Conservation (phyloP, 306 rosid genomes). For the Quillaja saponaria region DNA sequence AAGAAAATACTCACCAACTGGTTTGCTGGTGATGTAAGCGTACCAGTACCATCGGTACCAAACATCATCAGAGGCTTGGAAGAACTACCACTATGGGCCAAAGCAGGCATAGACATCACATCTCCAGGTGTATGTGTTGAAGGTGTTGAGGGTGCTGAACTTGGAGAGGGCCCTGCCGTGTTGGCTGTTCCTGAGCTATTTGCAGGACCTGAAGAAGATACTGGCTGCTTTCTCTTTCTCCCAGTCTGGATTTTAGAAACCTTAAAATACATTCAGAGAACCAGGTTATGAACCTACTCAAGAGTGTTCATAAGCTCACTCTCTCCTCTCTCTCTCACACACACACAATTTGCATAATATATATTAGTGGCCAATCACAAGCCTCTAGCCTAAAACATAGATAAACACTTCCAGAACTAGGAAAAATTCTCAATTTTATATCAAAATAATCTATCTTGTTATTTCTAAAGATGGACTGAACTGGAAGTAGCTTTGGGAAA, state of each 20-base stretch:
- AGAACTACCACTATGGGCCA: constrained; percentile 83
- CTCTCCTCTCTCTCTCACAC: too few relatives aligned
- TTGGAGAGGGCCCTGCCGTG: constrained; percentile 95
- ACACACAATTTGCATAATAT: too few relatives aligned
- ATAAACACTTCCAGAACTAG: too few relatives aligned
- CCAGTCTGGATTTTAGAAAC: constrained; percentile 92
- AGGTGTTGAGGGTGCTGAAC: constrained; percentile 99
- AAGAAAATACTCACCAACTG: constrained; percentile 75
- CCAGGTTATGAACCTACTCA: constrained; percentile 41
- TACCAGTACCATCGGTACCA: constrained; percentile 74
- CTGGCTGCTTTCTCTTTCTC: constrained; percentile 97
- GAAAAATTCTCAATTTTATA: too few relatives aligned
- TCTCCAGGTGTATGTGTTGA: constrained; percentile 99
- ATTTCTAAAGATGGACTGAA: too few relatives aligned
- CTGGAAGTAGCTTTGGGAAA: too few relatives aligned
- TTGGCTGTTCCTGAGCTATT: constrained; percentile 98
- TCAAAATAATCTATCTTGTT: too few relatives aligned
- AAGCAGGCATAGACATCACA: constrained; percentile 90
- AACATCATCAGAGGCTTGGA: constrained; percentile 92
- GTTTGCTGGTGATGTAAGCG: constrained; percentile 89
- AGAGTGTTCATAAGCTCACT: constrained; percentile 2
- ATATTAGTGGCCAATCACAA: too few relatives aligned
- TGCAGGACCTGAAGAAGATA: constrained; percentile 98
- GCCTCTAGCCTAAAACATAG: too few relatives aligned
- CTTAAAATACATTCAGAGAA: constrained; percentile 52